These are phyloP conservation scores for Plicaturopsis crispa DNA, from an alignment of 768 basidiomycete species.

Conservation along the genomic window DNA sequence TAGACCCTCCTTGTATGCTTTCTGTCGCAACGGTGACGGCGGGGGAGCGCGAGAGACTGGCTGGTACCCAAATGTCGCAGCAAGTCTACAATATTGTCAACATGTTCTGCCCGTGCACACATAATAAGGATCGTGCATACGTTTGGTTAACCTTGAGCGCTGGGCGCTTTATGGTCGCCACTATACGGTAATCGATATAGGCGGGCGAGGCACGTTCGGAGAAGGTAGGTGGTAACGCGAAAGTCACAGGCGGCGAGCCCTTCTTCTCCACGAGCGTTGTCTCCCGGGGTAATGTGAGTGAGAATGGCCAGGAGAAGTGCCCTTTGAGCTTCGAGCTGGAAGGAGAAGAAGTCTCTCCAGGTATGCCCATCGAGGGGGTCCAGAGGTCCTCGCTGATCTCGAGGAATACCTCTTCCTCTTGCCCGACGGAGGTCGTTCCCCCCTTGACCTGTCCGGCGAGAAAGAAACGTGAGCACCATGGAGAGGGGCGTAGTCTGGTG, in stretches of 20 bases:
- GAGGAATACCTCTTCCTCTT: slow-evolving; percentile 44
- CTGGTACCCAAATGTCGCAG: slow-evolving; percentile 23
- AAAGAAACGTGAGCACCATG: slow-evolving; percentile 3
- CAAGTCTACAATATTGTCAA: slow-evolving; percentile 15
- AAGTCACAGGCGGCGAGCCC: slow-evolving; percentile 24
- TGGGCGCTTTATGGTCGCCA: slow-evolving; percentile 41
- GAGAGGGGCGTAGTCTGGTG: too few relatives aligned
- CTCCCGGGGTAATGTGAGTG: slow-evolving; percentile 35
- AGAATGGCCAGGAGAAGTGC: slow-evolving; percentile 40
- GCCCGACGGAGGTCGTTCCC: slow-evolving; percentile 45
- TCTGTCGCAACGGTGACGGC: slow-evolving; percentile 27
- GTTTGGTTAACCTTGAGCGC: slow-evolving; percentile 41
- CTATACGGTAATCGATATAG: slow-evolving; percentile 49
- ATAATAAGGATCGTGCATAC: slow-evolving; percentile 30
- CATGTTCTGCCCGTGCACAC: neutral
- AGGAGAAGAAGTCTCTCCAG: too few relatives aligned
- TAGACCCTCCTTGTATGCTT: slow-evolving; percentile 25
- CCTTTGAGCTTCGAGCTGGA: slow-evolving; percentile 32
- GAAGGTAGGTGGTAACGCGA: slow-evolving; percentile 44
- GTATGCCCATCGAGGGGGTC: slow-evolving; percentile 21
- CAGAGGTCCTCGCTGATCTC: slow-evolving; percentile 34
- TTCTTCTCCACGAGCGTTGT: slow-evolving; percentile 28
- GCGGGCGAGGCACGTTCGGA: slow-evolving; percentile 47
- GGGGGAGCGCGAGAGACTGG: slow-evolving; percentile 24
- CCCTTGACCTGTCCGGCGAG: slow-evolving; percentile 28